Base-by-base conservation (phyloP, 108 stramenopile species). In the Epithemia pelagica region DNA sequence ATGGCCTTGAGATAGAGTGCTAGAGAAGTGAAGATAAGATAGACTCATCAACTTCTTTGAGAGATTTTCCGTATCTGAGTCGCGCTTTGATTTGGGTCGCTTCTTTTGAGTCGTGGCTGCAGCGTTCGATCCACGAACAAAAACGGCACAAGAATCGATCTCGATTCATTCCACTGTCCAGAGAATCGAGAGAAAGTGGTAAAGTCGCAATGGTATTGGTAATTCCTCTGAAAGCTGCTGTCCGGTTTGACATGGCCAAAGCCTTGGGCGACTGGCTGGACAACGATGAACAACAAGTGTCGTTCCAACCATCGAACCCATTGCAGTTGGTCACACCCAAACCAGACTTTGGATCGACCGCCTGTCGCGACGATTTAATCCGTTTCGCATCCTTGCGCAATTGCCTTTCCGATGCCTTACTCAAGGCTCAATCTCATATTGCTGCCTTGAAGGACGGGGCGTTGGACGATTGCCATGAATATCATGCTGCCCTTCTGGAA, bases 221-320 rank as follows among this genome's bases (percentile, higher is more conserved):
- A 5, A 46, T 83, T 20, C 82, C 82, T 2, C 54, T 83, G 32
- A 83, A 83, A 58, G 59, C 76, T 1, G 69, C 76, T 18, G 58
- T 59, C 24, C 73, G 74, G 2, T 70, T 70, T 52, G 82, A 83
- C 54, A 29, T 83, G 21, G 32, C 55, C 2, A 66, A 70, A 37
- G 76, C 82, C n/a, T 56, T 83, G 23, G 58, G 76, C 0, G 31
- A 72, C 24, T 83, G 82, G 82, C 54, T 83, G 37, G 82, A 82
- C 58, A 37, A 55, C 0, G 28, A 32, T 5, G 26, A 67, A 10
- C 51, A 71, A 29, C 58, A 63, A 30, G 57, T 73, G 24, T 55
- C 62, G 52, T 62, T 53, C 52, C 19, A 51, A 25, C 22, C 52
- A 23, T 25, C 19, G 0, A 62, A 64, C 32, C 80, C 76, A 0